Conservation (phyloP, 2,329 filamentous ascomycete species). For the Colletotrichum sp. region DNA sequence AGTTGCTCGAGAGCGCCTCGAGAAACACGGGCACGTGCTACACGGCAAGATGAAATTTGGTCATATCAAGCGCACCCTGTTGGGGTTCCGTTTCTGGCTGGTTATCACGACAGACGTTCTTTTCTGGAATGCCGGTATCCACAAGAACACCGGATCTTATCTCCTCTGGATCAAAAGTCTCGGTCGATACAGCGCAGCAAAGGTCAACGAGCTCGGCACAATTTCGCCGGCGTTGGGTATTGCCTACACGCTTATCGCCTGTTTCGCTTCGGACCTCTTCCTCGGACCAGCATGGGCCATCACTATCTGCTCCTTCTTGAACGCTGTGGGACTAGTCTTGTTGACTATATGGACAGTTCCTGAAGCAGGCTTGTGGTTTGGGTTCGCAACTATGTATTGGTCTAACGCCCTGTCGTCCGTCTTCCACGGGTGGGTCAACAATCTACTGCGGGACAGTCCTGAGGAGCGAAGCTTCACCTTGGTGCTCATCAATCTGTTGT, state of each 20-base stretch:
- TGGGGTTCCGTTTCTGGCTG: slow-evolving; percentile 42
- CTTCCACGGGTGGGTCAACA: slow-evolving; percentile 8
- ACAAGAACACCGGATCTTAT: slow-evolving; percentile 37
- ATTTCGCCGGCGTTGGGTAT: neutral
- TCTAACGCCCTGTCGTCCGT: neutral
- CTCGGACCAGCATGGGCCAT: slow-evolving; percentile 35
- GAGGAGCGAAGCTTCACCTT: slow-evolving; percentile 8
- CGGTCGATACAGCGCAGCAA: slow-evolving; percentile 49
- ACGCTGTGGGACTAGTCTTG: slow-evolving; percentile 33
- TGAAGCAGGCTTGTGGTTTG: slow-evolving; percentile 58
- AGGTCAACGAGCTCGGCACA: slow-evolving; percentile 49
- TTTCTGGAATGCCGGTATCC: slow-evolving; percentile 54
- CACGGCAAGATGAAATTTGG: slow-evolving; percentile 38
- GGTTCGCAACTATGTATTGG: slow-evolving; percentile 42
- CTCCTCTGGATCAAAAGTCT: slow-evolving; percentile 44
- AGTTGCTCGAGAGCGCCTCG: slow-evolving; percentile 29
- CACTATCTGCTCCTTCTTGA: neutral
- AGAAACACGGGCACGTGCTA: slow-evolving; percentile 45
- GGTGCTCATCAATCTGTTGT: slow-evolving; percentile 36
- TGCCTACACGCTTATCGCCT: neutral
- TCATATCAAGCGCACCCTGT: slow-evolving; percentile 36
- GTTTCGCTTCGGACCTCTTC: neutral
- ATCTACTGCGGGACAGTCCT: neutral
- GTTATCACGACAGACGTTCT: slow-evolving; percentile 39
- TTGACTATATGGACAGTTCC: slow-evolving; percentile 62